Evolutionary conservation across 75 land plant species (phyloP), one percentile per base, ranked within the genome.

Genomic region (Picea glauca): DNA sequence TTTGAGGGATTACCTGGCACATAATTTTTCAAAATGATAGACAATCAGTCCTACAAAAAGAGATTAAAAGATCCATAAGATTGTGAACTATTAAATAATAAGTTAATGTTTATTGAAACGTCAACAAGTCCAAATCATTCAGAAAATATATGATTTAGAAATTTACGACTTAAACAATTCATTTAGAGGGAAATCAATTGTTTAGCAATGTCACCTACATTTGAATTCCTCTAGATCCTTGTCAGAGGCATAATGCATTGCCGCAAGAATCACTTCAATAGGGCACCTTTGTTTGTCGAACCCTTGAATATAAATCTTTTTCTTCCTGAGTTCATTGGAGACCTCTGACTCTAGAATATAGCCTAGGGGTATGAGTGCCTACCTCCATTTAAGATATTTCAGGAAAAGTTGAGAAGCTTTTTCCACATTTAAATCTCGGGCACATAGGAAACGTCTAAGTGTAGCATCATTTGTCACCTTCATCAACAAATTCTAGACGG

Each of bases 281-380:
- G 93, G 92, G 0, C 84, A 84, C 1, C 92, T 91, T 15, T 60
- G 73, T 77, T 85, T 95, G 72, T 95, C 98, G 8, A 70, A 32
- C 14, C 98, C 98, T 83, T 95, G 98, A 77, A 90, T 33, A 56
- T 84, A 95, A 73, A 90, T 50, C 81, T 95, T 91, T 79, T 88
- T 77, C 43, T 91, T 84, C 1, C 79, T 79, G 68, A 93, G 80
- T 58, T 93, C 87, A 63, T 90, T 87, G 11, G 58, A 76, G 33
- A 93, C 58, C 58, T 93, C 87, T 15, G 86, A 59, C 57, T 72
- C 77, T 20, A 85, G 85, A 32, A 93, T 87, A 26, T 38, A 88
- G 20, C 93, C 93, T 56, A 86, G 85, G 6, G 93, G 92, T 26
- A 91, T 74, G 68, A 77, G 84, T 50, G 65, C 63, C 61, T 64